Evolutionary conservation across 164 flowering plant genomes (phyloP).

Genomic region (Protea cynaroides): DNA sequence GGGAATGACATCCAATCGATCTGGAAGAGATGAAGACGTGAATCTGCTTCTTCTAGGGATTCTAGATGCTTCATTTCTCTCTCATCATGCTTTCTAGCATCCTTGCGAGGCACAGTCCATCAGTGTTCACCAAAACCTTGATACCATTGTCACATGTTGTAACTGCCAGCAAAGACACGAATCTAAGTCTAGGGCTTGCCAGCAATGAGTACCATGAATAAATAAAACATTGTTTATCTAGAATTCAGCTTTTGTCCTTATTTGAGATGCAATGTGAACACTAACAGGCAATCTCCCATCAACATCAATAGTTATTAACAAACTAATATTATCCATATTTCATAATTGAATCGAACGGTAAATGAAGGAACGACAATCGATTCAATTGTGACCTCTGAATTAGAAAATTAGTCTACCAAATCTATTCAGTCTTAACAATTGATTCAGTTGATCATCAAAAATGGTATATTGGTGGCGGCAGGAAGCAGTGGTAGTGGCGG

Average conservation of each 20-base stretch:
- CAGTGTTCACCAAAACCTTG: slow-evolving; percentile 44
- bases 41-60: too few relatives aligned
- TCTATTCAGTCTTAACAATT: too few relatives aligned
- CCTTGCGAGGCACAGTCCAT: slow-evolving; percentile 39
- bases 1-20: too few relatives aligned
- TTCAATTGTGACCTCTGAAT: too few relatives aligned
- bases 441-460: too few relatives aligned
- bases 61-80: too few relatives aligned
- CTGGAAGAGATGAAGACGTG: too few relatives aligned
- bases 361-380: too few relatives aligned
- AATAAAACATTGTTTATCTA: not conserved
- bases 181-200: slow-evolving; percentile 48
- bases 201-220: slow-evolving; percentile 14
- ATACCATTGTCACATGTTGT: slow-evolving; percentile 50
- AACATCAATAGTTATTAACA: slow-evolving; percentile 34
- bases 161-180: slow-evolving; percentile 50
- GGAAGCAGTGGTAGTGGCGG: too few relatives aligned
- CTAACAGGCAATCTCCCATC: slow-evolving; percentile 48
- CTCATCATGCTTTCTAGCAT: slow-evolving; percentile 37
- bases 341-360: slow-evolving; percentile 48
- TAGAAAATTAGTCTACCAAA: too few relatives aligned
- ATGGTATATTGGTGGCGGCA: too few relatives aligned
- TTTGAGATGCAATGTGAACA: too few relatives aligned
- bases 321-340: slow-evolving; percentile 38
- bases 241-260: not conserved